These are phyloP conservation scores for Fistulifera solaris DNA, from an alignment of 108 stramenopile species.

Conservation along the genomic window DNA sequence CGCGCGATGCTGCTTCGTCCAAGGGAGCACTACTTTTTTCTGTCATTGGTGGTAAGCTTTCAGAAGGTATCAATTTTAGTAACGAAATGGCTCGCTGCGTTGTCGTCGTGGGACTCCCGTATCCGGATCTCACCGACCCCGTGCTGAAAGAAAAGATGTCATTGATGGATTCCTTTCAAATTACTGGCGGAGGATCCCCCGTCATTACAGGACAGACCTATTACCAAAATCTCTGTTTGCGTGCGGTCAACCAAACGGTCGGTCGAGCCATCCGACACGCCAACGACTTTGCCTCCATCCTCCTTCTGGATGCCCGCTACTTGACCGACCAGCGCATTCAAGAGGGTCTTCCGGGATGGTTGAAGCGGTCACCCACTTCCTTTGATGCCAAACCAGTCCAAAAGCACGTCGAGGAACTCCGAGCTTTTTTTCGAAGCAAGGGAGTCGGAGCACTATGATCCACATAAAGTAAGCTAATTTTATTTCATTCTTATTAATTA, in stretches of 20 bases:
- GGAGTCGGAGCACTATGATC: too few relatives aligned
- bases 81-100: slow-evolving; percentile 95
- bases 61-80: slow-evolving; percentile 98
- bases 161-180: slow-evolving; percentile 28
- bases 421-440: too few relatives aligned
- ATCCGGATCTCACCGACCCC: slow-evolving; percentile 92
- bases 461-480: too few relatives aligned
- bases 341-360: slow-evolving; percentile 75
- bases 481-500: too few relatives aligned
- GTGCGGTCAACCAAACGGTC: slow-evolving; percentile 95
- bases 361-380: slow-evolving; percentile 9
- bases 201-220: slow-evolving; percentile 51
- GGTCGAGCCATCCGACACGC: slow-evolving; percentile 97
- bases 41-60: slow-evolving; percentile 96
- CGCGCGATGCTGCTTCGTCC: slow-evolving; percentile 32
- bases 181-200: neutral
- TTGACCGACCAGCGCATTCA: slow-evolving; percentile 43
- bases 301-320: slow-evolving; percentile 87
- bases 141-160: slow-evolving; percentile 89
- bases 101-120: slow-evolving; percentile 96
- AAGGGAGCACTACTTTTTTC: slow-evolving; percentile 84
- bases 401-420: too few relatives aligned
- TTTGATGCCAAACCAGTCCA: too few relatives aligned
- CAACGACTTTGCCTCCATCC: slow-evolving; percentile 86
- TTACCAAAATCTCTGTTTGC: slow-evolving; percentile 93